Conservation (phyloP, 106 monocot species). For the Dactylorhiza incarnata region DNA sequence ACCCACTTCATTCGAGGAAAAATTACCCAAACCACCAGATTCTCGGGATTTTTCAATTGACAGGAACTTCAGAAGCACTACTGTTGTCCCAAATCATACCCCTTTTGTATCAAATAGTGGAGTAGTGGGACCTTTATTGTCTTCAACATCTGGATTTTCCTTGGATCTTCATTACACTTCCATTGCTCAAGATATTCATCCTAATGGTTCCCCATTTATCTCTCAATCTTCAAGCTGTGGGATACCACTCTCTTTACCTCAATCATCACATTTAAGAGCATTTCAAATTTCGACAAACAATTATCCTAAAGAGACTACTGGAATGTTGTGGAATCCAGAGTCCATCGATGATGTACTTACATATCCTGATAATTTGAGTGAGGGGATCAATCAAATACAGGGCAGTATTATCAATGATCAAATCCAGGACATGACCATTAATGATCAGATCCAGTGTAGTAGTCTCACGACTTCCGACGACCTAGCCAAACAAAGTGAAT, state of each 20-base stretch:
- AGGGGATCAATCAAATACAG: constrained; percentile 15
- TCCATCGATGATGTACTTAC: constrained; percentile 12
- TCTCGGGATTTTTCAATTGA: constrained; percentile 35
- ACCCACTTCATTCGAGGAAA: constrained; percentile 26
- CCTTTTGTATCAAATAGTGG: constrained; percentile 37
- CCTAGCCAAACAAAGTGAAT: constrained; percentile 29
- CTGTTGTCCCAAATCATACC: constrained; percentile 16
- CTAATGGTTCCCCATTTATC: neutral
- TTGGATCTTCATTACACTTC: constrained; percentile 36
- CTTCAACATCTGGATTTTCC: constrained; percentile 40
- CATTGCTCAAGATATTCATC: neutral
- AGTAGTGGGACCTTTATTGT: constrained; percentile 34
- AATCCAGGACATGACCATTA: neutral
- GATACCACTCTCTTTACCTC: constrained; percentile 11
- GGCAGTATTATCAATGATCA: constrained; percentile 2
- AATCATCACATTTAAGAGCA: constrained; percentile 18
- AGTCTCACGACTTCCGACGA: constrained; percentile 18
- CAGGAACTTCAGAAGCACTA: constrained; percentile 29
- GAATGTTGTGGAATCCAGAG: constrained; percentile 18
- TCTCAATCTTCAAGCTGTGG: constrained; percentile 16
- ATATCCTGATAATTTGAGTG: constrained; percentile 15
- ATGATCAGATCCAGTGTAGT: neutral
- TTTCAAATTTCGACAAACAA: constrained; percentile 23
- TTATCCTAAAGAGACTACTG: constrained; percentile 19
- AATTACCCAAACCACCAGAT: constrained; percentile 32